Percentiles rank a stretch among this genome's conserved stretches.
Evolutionary conservation across 1,284 basidiomycete genomes (phyloP).

Genomic region (Lignosus rhinocerotis): DNA sequence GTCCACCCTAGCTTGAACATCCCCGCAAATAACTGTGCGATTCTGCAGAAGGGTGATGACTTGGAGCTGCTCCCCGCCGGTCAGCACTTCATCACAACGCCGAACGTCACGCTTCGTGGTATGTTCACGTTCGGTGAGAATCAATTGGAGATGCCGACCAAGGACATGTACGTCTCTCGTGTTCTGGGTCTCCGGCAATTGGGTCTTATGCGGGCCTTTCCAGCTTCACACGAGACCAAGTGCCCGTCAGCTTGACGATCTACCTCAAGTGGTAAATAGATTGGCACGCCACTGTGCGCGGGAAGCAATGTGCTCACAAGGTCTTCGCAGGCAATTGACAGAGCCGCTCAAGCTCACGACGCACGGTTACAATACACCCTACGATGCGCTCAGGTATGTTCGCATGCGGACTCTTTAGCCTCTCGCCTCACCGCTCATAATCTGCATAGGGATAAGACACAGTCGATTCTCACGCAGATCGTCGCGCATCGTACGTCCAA

Average conservation of each 20-base stretch:
- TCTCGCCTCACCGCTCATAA: background rate
- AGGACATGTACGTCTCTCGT: slow-evolving; percentile 63
- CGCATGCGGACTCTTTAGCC: background rate
- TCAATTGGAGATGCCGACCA: slow-evolving; percentile 81
- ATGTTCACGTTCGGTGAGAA: slow-evolving; percentile 78
- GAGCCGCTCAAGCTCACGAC: slow-evolving; percentile 77
- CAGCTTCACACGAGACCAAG: slow-evolving; percentile 81
- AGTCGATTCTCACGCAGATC: slow-evolving; percentile 81
- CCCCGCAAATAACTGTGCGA: slow-evolving; percentile 81
- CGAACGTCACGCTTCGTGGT: slow-evolving; percentile 75
- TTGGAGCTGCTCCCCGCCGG: slow-evolving; percentile 74
- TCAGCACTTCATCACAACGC: slow-evolving; percentile 80
- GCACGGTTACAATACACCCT: slow-evolving; percentile 80
- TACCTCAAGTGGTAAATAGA: slow-evolving; percentile 68
- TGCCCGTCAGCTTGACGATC: slow-evolving; percentile 78
- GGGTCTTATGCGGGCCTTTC: background rate
- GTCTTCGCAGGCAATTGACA: slow-evolving; percentile 52
- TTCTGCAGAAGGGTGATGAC: slow-evolving; percentile 78
- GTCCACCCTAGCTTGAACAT: slow-evolving; percentile 60
- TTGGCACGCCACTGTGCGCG: background rate
- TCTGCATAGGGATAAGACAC: slow-evolving; percentile 64
- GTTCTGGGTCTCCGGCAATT: background rate
- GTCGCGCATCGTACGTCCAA: slow-evolving; percentile 64
- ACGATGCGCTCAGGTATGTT: slow-evolving; percentile 62
- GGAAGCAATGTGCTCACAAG: background rate